Base-by-base conservation (phyloP, 768 basidiomycete species). In the Lactarius tabidus region DNA sequence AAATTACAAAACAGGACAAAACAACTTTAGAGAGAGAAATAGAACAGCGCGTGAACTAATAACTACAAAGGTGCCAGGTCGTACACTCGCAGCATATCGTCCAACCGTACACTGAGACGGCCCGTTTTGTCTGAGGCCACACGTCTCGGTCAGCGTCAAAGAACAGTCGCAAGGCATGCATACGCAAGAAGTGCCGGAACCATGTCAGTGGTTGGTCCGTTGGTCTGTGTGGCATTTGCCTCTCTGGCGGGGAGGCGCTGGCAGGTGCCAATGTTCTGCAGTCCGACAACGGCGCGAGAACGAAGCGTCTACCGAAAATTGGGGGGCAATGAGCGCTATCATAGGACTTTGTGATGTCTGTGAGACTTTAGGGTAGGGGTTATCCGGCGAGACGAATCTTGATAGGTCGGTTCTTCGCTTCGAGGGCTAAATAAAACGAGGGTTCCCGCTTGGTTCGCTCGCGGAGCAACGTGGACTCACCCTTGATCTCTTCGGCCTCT, bases 401-500 rank as follows among this genome's bases (percentile, higher is more conserved):
- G 79, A 90, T 86, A 17, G 81, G 76, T 55, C 88, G 86, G 72
- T 80, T 86, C 60, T 89, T 87, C 55, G 83, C 79, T 78, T 91
- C 90, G 28, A 90, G 75, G 20, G 88, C 88, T 91, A 48, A 38
- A 51, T 91, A 48, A 38, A 51, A 28, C 38, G 60, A 18, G 8
- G 14, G 52, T 53, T 56, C 26, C 28, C 61, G 48, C 36, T 7
- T 43, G 31, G 28, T 41, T 23, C 28, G 53, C 31, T 6, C 15
- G 17, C 31, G 9, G 9, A 59, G 10, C 36, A 41, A 41, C 20
- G 43, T n/a, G 20, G 33, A 62, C 68, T 48, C 60, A 88, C 90
- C 89, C 84, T 85, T 90, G 70, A 90, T 71, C 71, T 91, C 90
- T 73, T 92, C 90, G 3, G 84, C 88, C 76, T 93, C 92, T 75